Evolutionary conservation across 1,139 yeast genomes (phyloP), one percentile per base, ranked within the genome.

Genomic region (Suzukiozyma palmioleophila): DNA sequence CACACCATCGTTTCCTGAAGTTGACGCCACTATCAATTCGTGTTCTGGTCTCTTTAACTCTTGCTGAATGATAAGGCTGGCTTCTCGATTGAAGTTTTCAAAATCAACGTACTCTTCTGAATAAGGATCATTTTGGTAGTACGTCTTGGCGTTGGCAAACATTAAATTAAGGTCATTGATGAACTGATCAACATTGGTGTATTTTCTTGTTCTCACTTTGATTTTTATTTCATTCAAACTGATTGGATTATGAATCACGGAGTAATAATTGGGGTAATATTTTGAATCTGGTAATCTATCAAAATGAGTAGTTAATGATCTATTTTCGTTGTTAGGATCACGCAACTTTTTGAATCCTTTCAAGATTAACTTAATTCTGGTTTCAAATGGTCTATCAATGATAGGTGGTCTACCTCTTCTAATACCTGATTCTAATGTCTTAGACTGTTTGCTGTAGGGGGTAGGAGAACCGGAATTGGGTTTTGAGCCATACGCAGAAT

Each of bases 401-500:
- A 90, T 86, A 1, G 97, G 97, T 8, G 97, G 97, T 54, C 97
- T 78, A 32, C 97, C 97, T 54, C 97, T 74, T 59, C 87, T 81
- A 39, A 79, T 79, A 47, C 89, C 84, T 39, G 78, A 72, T 45
- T 79, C 85, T 16, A 47, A 42, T 16, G 49, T 44, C 22, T 47
- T 45, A 6, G 40, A 13, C 16, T 35, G 43, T 26, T 37, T 44
- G 27, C 18, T 22, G 30, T 38, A 44, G 25, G 48, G 47, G 5
- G 49, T 36, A 9, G 48, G 37, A 10, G 48, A 43, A 5, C 38
- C 34, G 3, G 36, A n/a, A 10, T 8, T 12, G 11, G 3, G 25
- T 24, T 32, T 32, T 9, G 15, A 15, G 11, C 22, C 9, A 16
- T 33, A 33, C 12, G 10, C 16, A 8, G 29, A 10, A 24, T 38